Base-by-base conservation (phyloP, 495 filamentous ascomycete species). In the Trichoderma erinaceum region DNA sequence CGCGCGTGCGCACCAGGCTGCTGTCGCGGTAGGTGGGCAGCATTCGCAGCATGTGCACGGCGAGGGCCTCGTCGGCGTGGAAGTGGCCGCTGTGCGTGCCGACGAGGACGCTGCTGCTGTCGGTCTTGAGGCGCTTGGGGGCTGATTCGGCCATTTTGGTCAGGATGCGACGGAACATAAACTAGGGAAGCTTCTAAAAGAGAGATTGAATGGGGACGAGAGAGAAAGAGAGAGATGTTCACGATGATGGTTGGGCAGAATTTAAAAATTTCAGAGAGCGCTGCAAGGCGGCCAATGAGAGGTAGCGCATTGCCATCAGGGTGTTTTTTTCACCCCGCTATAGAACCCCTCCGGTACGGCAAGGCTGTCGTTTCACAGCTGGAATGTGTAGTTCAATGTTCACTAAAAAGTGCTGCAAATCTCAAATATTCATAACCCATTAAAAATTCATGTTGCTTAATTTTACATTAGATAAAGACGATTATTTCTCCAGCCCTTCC, bases 61-160 rank as follows among this genome's bases (percentile, higher is more conserved):
- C 95, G n/a, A 99, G 88, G 69, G 95, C 95, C 81, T 99, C 95
- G 76, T 99, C 95, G 78, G 95, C 96, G 81, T 99, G 95, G 85
- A 99, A 99, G 79, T 97, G 92, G 67, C 95, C 95, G 80, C 89
- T 97, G 83, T 97, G 93, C 15, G 93, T 97, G 67, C 92, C 93
- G 72, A 97, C 96, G 67, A 86, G 77, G 71, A 89, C 78, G 56
- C 23, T 10, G 41, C 82, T 78, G 52, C 80, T 81, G 50, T 71
- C 73, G 29, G 76, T 81, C 81, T 92, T 92, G 67, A 93, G 75
- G 75, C 89, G 86, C 77, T 93, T 93, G 29, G 89, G 79, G 70
- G 85, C 84, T 68, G 80, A 84, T 79, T 89, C 84, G 71, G 87
- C 82, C 89, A 91, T 90, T 52, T 52, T 75, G 12, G 27, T 7